Conservation (phyloP, 2,329 filamentous ascomycete species). For the Diaporthe aspalathi region DNA sequence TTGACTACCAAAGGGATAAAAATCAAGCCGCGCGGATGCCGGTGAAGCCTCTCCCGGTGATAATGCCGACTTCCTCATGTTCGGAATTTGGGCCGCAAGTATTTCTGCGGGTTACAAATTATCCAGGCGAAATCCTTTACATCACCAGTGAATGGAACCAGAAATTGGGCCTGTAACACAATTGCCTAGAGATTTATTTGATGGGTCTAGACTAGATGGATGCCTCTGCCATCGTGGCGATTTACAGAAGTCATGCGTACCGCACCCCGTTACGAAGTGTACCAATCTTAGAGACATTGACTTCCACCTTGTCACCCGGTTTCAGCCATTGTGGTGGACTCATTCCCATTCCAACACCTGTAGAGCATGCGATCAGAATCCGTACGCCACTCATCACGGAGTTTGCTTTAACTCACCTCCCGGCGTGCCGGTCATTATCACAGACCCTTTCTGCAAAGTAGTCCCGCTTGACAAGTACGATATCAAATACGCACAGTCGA, state of each 20-base stretch:
- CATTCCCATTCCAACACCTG: slow-evolving; percentile 57
- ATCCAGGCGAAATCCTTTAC: too few species aligned
- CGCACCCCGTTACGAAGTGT: slow-evolving; percentile 54
- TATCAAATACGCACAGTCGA: slow-evolving; percentile 53
- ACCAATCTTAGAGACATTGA: slow-evolving; percentile 53
- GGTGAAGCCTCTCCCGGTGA: too few species aligned
- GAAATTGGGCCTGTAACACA: too few species aligned
- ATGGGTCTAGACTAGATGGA: too few species aligned
- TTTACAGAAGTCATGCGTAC: slow-evolving; percentile 37
- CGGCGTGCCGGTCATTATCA: slow-evolving; percentile 61
- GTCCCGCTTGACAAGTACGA: slow-evolving; percentile 55
- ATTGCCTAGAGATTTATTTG: too few species aligned
- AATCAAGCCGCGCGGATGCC: too few species aligned
- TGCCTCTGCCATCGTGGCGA: neutral
- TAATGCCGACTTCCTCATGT: too few species aligned
- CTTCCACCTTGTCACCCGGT: slow-evolving; percentile 54
- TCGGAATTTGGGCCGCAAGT: too few species aligned
- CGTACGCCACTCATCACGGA: too few species aligned
- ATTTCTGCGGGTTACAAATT: too few species aligned
- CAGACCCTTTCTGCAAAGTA: slow-evolving; percentile 54
- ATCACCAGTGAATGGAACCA: too few species aligned
- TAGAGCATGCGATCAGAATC: neutral
- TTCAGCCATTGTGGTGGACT: slow-evolving; percentile 52
- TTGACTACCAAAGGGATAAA: neutral
- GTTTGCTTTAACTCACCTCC: slow-evolving; percentile 46